Conservation (phyloP, 768 basidiomycete genomes). For the Lactifluus echinatus region DNA sequence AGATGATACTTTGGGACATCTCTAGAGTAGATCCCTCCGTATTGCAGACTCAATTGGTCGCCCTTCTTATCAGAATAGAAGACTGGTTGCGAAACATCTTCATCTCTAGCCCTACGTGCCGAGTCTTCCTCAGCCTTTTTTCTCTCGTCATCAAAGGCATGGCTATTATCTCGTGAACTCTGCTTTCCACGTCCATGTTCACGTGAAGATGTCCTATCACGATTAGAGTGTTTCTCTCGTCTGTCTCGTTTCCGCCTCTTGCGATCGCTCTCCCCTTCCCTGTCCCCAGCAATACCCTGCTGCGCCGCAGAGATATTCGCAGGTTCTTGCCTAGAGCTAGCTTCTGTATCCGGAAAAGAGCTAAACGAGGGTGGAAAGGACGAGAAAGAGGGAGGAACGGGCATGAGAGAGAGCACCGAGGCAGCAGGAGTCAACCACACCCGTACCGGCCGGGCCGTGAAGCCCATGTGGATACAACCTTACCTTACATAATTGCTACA, state of each 20-base stretch:
- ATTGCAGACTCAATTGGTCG: slow-evolving; percentile 17
- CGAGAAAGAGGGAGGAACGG: slow-evolving; percentile 51
- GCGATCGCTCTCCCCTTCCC: slow-evolving; percentile 26
- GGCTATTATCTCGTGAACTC: slow-evolving; percentile 1
- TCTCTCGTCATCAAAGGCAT: slow-evolving; percentile 26
- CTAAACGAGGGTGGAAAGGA: slow-evolving; percentile 59
- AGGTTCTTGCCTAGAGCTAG: slow-evolving; percentile 31
- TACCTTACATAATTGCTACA: neutral
- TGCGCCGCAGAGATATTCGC: slow-evolving; percentile 16
- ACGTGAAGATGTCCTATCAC: slow-evolving; percentile 17
- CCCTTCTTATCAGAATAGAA: slow-evolving; percentile 49
- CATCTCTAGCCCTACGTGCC: slow-evolving; percentile 21
- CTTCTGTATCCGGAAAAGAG: slow-evolving; percentile 59
- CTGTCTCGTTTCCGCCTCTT: slow-evolving; percentile 21
- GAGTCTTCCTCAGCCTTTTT: slow-evolving; percentile 31
- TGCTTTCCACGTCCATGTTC: slow-evolving; percentile 21
- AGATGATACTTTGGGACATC: slow-evolving; percentile 19
- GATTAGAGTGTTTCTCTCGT: slow-evolving; percentile 1
- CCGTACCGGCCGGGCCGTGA: neutral
- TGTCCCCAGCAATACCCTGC: slow-evolving; percentile 20
- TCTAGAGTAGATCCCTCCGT: slow-evolving; percentile 14
- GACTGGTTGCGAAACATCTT: slow-evolving; percentile 26
- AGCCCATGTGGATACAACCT: neutral
- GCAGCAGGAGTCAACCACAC: neutral
- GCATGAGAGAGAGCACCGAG: too few relatives aligned